Base-by-base conservation (phyloP, 208 protist genomes). In the Acanthamoeba lenticulata region DNA sequence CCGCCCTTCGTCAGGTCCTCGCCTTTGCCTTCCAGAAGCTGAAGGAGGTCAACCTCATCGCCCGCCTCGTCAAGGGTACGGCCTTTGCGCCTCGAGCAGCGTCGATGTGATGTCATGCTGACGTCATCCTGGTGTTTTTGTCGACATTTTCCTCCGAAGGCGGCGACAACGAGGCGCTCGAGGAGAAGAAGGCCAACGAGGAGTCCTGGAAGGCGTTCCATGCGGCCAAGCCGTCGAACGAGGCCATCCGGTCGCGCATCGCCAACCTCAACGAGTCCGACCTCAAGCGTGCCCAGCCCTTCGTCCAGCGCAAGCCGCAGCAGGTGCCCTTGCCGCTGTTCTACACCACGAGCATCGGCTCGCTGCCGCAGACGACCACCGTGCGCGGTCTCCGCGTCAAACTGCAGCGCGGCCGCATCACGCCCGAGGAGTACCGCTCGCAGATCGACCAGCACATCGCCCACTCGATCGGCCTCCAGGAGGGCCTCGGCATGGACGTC, bases 271-370 rank as follows among this genome's bases (percentile, higher is more conserved):
- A 77, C 11, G 40, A 67, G 65, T 55, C 69, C 13, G 86, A 92
- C 81, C 94, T 92, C 13, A 86, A 81, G 24, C 24, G 95, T 38
- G 67, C 83, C 19, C 55, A 89, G 34, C 19, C 52, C 27, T 97
- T 97, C 55, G 21, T 36, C 60, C 42, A 96, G 55, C 97, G 98
- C 94, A 94, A 94, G 60, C 89, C 88, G 32, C 94, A 97, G 62
- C 69, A 95, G 52, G 60, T 97, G 27, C 91, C 96, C 29, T 93
- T 98, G 32, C 60, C 81, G 0, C 49, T 95, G 4, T 98, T 98
- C 93, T 98, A 98, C 57, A 98, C 98, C 32, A 98, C 98, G 6
- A 98, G 98, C 2, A 98, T 98, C 94, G 98, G 98, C 69, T 98
- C 97, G 52, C 98, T 98, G 79, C 98, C 98, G 91, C 98, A 98